Base-by-base conservation (phyloP, 306 rosid species). In the Quercus mongolica region DNA sequence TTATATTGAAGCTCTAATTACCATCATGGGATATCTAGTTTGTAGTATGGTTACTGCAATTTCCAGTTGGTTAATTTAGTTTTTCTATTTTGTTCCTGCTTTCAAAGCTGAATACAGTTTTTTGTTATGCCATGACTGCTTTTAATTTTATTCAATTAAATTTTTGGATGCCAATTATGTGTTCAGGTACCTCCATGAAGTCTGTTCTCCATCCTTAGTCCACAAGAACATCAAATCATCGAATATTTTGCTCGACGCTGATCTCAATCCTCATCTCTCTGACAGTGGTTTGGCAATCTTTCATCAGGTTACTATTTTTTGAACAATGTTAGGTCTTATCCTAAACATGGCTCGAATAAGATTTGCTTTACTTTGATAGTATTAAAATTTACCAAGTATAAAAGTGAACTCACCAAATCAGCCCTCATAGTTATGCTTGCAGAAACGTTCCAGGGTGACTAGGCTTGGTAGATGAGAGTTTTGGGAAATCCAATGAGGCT, bases 151-250 rank as follows among this genome's bases (percentile, higher is more conserved):
- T 19, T 71, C 75, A 46, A 41, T 63, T 61, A 21, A 57, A 75
- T 58, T 19, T 55, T 63, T 75, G 35, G 20, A 26, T 44, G 17
- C 31, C 55, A 77, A 44, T 65, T 71, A 61, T 69, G 26, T 85
- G 28, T 76, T 59, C 83, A 94, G 98, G 92, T 90, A 91, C 79
- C 97, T 94, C 69, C 98, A 94, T 80, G 97, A 92, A 69, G 82
- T 72, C 56, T 91, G 87, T 80, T 88, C 92, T 78, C 98, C 97
- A n/a, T 74, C 90, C 23, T 51, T 86, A 76, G 28, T 89, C 70
- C 98, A 94, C 92, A 92, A 86, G 91, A 91, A 91, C 74, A 92
- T 94, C 79, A 92, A 94, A 87, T 91, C 98, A 51, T 81, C 94
- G 8, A 94, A 94, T 79, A 87, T 94, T 75, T 85, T 94, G 83